Evolutionary conservation across 1,284 basidiomycete genomes (phyloP).

Genomic region (Ganoderma resinaceum): DNA sequence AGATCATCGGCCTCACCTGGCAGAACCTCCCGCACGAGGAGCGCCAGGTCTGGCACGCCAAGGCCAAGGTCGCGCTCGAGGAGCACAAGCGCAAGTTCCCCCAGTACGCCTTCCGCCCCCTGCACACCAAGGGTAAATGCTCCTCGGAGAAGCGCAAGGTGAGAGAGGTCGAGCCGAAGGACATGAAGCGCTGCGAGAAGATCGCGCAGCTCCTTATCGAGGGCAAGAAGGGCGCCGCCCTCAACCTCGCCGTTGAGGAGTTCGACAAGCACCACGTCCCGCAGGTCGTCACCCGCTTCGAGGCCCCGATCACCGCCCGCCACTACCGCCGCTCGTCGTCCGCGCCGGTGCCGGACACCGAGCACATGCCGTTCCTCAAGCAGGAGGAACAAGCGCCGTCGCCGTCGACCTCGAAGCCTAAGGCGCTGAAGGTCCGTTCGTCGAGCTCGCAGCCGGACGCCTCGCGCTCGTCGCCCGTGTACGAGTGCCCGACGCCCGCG

Average conservation of each 20-base stretch:
- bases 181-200: constrained; percentile 72
- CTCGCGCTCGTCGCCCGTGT: constrained; percentile 19
- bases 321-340: constrained; percentile 61
- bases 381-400: constrained; percentile 27
- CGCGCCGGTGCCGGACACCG: constrained; percentile 47
- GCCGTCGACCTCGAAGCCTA: constrained; percentile 22
- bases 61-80: constrained; percentile 68
- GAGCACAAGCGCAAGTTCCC: constrained; percentile 76
- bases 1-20: constrained; percentile 67
- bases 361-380: constrained; percentile 39
- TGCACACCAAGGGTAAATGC: constrained; percentile 53
- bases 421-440: constrained; percentile 37
- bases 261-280: constrained; percentile 74
- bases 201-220: constrained; percentile 81
- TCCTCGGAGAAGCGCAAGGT: constrained; percentile 64
- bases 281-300: constrained; percentile 71
- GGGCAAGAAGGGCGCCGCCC: constrained; percentile 74
- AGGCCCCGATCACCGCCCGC: constrained; percentile 71
- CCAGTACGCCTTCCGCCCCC: constrained; percentile 73
- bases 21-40: constrained; percentile 72
- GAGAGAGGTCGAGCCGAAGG: constrained; percentile 72
- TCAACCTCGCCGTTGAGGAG: constrained; percentile 75
- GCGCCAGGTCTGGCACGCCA: constrained; percentile 73
- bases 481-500: constrained; percentile 31
- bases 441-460: constrained; percentile 43